Conservation (phyloP, 108 stramenopile genomes). For the Fistulifera solaris region DNA sequence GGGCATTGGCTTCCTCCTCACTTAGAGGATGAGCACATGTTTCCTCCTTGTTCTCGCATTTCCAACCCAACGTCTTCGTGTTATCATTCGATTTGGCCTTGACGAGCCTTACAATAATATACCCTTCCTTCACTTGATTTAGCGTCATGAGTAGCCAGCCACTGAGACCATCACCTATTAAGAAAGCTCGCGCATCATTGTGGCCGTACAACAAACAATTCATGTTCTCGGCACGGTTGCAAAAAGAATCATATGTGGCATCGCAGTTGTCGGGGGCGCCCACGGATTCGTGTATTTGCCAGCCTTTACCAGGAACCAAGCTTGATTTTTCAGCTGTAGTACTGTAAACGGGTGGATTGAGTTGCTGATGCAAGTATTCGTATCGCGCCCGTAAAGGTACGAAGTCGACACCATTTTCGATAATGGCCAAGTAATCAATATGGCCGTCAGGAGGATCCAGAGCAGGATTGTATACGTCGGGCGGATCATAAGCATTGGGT, state of each 20-base stretch:
- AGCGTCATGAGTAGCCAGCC: slow-evolving; percentile 62
- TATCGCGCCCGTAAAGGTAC: slow-evolving; percentile 1
- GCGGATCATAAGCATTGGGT: slow-evolving; percentile 35
- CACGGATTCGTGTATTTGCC: slow-evolving; percentile 4
- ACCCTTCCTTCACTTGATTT: slow-evolving; percentile 38
- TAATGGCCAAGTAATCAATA: slow-evolving; percentile 55
- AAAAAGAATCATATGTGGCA: slow-evolving; percentile 44
- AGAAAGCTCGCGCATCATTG: slow-evolving; percentile 49
- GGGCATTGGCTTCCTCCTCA: slow-evolving; percentile 11
- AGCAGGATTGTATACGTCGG: slow-evolving; percentile 40
- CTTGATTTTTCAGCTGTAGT: background rate
- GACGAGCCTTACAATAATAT: slow-evolving; percentile 40
- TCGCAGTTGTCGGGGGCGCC: slow-evolving; percentile 54
- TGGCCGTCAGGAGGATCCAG: slow-evolving; percentile 40
- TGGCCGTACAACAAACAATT: slow-evolving; percentile 59
- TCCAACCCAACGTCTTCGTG: slow-evolving; percentile 29
- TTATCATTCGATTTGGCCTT: slow-evolving; percentile 27
- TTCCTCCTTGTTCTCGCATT: slow-evolving; percentile 24
- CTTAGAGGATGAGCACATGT: background rate
- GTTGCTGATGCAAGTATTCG: slow-evolving; percentile 2
- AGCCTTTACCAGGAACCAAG: slow-evolving; percentile 15
- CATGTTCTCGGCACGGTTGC: slow-evolving; percentile 21
- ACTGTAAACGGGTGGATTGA: background rate
- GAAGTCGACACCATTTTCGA: slow-evolving; percentile 26
- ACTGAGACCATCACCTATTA: slow-evolving; percentile 34